phyloP scores from a whole-genome alignment of 73 alveolate genomes.

The Paramecium octaurelia region DNA sequence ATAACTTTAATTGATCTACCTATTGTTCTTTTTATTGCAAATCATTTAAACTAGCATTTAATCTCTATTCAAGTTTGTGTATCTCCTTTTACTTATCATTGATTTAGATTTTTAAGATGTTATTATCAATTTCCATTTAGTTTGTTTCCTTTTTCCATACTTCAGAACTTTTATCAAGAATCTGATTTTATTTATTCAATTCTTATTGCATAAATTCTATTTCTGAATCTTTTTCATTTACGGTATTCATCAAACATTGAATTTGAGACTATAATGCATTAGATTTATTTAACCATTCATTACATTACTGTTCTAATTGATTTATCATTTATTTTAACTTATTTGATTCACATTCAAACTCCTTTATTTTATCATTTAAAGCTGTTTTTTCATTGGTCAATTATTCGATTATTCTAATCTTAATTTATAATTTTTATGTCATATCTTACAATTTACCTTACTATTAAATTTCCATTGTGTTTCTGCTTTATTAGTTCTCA shows the following conservation, averaged over 20 bases:
- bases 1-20: neutral
- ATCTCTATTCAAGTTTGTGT: neutral
- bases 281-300: neutral
- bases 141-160: neutral
- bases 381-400: neutral
- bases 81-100: neutral
- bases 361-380: neutral
- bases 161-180: neutral
- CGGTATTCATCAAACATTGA: neutral
- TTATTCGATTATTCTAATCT: neutral
- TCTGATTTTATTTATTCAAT: neutral
- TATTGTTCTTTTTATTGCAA: neutral
- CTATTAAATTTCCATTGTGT: neutral
- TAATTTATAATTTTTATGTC: conserved; percentile 5
- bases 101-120: neutral
- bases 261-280: neutral
- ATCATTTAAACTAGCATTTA: neutral
- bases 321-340: neutral
- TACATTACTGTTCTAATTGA: neutral
- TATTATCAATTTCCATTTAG: neutral
- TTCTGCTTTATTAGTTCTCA: neutral
- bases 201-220: neutral
- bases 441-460: conserved; percentile 14
- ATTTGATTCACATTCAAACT: neutral
- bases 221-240: neutral